Evolutionary conservation across 805 yeast species (phyloP).

Genomic region (Ogataea sp.): DNA sequence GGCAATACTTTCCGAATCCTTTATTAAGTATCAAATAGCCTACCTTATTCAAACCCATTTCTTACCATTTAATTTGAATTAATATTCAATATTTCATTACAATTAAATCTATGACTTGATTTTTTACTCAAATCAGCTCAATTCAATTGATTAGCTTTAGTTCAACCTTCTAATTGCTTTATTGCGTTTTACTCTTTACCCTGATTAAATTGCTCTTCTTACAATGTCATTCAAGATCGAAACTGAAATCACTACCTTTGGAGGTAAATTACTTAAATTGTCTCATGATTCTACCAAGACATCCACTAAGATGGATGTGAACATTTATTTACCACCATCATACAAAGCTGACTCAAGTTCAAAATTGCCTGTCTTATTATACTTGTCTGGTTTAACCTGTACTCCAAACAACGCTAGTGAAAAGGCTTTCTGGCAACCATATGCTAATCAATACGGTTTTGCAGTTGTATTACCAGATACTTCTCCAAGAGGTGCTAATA

Average conservation of each 20-base stretch:
- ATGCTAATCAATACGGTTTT: constrained; percentile 74
- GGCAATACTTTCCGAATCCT: too few relatives aligned
- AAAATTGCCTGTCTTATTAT: constrained; percentile 64
- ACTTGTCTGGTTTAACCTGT: constrained; percentile 86
- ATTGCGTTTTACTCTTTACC: too few relatives aligned
- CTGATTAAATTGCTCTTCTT: background rate
- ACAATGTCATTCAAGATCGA: constrained; percentile 43
- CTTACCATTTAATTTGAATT: too few relatives aligned
- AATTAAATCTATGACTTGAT: too few relatives aligned
- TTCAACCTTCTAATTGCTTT: too few relatives aligned
- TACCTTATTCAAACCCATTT: too few relatives aligned
- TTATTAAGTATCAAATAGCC: too few relatives aligned
- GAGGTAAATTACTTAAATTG: constrained; percentile 70
- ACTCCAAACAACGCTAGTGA: constrained; percentile 91
- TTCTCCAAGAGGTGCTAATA: constrained; percentile 80
- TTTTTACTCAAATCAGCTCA: too few relatives aligned
- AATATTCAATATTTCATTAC: too few relatives aligned
- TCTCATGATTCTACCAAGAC: constrained; percentile 63
- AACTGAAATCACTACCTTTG: constrained; percentile 52
- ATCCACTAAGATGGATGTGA: constrained; percentile 71
- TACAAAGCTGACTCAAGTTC: constrained; percentile 25
- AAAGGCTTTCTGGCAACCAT: constrained; percentile 80
- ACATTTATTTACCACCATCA: constrained; percentile 68
- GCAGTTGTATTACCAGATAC: constrained; percentile 94
- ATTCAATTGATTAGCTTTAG: too few relatives aligned